Conservation (phyloP, 129 eudicot genomes). For the Scalesia atractyloides region DNA sequence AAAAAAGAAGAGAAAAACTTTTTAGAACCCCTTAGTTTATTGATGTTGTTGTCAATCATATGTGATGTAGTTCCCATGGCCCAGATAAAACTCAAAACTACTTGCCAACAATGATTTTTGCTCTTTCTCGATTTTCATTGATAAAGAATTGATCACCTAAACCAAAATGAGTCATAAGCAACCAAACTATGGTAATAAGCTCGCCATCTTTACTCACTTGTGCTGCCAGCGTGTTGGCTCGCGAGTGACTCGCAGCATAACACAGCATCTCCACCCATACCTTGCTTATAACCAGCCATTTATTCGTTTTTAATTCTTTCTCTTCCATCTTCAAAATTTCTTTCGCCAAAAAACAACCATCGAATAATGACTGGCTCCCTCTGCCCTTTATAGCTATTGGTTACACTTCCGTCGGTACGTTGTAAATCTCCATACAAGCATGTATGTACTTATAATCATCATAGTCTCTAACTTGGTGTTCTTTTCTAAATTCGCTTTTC, state of each 20-base stretch:
- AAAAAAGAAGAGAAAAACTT: too few species aligned
- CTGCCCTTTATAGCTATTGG: too few species aligned
- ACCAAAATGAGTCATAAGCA: neutral
- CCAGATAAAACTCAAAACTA: conserved; percentile 24
- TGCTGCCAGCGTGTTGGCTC: conserved; percentile 45
- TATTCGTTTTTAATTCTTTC: neutral
- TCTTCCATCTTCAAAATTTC: conserved; percentile 22
- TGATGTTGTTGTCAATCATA: neutral
- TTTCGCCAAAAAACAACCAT: conserved; percentile 47
- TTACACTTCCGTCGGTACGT: conserved; percentile 28
- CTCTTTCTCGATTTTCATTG: conserved; percentile 52
- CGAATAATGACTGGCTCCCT: conserved; percentile 45
- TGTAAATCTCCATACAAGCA: conserved; percentile 31
- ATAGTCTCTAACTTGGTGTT: too few species aligned
- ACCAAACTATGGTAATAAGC: conserved; percentile 62
- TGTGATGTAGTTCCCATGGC: too few species aligned
- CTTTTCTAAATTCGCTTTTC: too few species aligned
- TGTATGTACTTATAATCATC: too few species aligned
- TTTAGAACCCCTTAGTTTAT: neutral
- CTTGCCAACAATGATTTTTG: conserved; percentile 54
- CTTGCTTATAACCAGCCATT: conserved; percentile 51
- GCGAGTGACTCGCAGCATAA: conserved; percentile 47
- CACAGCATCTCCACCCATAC: conserved; percentile 60
- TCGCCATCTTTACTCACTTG: conserved; percentile 63
- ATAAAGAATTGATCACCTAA: conserved; percentile 52